These are phyloP conservation scores for Oryza rufipogon DNA, from an alignment of 176 grass and related monocot genomes.

Conservation along the genomic window DNA sequence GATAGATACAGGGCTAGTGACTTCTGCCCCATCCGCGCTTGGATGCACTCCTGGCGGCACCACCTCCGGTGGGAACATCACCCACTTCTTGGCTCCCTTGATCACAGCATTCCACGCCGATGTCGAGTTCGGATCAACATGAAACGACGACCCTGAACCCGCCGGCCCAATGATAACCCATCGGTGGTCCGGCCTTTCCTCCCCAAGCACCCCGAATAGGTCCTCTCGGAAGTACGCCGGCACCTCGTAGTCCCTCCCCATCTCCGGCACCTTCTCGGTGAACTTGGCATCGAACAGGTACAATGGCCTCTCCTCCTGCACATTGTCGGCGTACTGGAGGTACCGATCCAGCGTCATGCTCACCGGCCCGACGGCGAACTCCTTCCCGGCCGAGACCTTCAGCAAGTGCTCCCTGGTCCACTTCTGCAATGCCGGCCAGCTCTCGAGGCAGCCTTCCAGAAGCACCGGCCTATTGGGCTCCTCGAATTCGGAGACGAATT, in stretches of 20 bases:
- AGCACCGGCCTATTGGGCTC: slow-evolving; percentile 82
- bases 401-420: slow-evolving; percentile 68
- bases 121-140: slow-evolving; percentile 91
- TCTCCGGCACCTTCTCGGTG: slow-evolving; percentile 68
- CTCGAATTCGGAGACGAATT: slow-evolving; percentile 68
- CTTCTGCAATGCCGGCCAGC: slow-evolving; percentile 68
- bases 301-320: slow-evolving; percentile 82
- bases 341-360: slow-evolving; percentile 75
- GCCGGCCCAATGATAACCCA: slow-evolving; percentile 94
- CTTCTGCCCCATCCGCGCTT: slow-evolving; percentile 76
- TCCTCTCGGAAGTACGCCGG: slow-evolving; percentile 83
- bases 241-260: slow-evolving; percentile 74
- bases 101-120: slow-evolving; percentile 95
- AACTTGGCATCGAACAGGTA: slow-evolving; percentile 90
- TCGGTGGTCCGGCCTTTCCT: slow-evolving; percentile 79
- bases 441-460: slow-evolving; percentile 83
- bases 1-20: slow-evolving; percentile 88
- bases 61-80: slow-evolving; percentile 85
- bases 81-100: slow-evolving; percentile 87
- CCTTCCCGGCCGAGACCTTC: slow-evolving; percentile 48
- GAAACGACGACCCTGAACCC: slow-evolving; percentile 85
- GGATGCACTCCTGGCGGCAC: slow-evolving; percentile 82
- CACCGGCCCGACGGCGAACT: slow-evolving; percentile 67
- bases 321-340: slow-evolving; percentile 69
- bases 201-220: slow-evolving; percentile 75